phyloP scores from a whole-genome alignment of 768 basidiomycete species.

The Thelephora ganbajun region DNA sequence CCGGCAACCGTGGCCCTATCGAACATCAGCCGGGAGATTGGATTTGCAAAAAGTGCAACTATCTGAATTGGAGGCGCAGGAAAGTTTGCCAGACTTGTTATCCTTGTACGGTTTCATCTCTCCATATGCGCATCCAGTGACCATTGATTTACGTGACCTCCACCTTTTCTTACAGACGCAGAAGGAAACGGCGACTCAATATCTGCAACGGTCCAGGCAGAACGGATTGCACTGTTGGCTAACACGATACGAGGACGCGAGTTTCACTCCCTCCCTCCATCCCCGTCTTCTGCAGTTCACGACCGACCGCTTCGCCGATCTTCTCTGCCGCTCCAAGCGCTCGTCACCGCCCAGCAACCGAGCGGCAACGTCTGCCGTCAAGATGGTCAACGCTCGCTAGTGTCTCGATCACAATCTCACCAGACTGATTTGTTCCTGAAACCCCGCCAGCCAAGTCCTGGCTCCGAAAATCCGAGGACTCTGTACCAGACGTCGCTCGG shows the following conservation, averaged over 20 bases:
- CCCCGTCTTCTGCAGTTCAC: not conserved
- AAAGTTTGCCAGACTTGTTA: slow-evolving; percentile 86
- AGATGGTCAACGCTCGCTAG: not conserved
- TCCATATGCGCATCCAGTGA: slow-evolving; percentile 4
- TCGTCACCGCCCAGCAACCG: slow-evolving; percentile 1
- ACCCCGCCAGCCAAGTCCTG: too few relatives aligned
- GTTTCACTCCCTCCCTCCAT: slow-evolving; percentile 1
- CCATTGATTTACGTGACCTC: slow-evolving; percentile 1
- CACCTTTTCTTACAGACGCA: slow-evolving; percentile 35
- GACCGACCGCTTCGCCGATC: too few relatives aligned
- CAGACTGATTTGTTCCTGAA: not conserved
- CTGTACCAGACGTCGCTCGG: slow-evolving; percentile 62
- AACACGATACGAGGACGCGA: slow-evolving; percentile 15
- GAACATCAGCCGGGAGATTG: slow-evolving; percentile 48
- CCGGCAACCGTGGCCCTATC: slow-evolving; percentile 78
- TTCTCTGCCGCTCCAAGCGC: not conserved
- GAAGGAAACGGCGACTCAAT: slow-evolving; percentile 85
- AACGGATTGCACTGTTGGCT: slow-evolving; percentile 69
- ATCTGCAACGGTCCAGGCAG: slow-evolving; percentile 72
- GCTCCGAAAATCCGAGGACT: slow-evolving; percentile 30
- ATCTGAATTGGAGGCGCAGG: slow-evolving; percentile 75
- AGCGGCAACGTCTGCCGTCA: not conserved
- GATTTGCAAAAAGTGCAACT: slow-evolving; percentile 77
- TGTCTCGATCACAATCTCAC: not conserved
- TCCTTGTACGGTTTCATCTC: slow-evolving; percentile 41